A percentile compares a stretch with the other conserved stretches of the same genome.
Evolutionary conservation across 2,329 filamentous ascomycete species (phyloP).

Genomic region (Fusarium staphyleae): DNA sequence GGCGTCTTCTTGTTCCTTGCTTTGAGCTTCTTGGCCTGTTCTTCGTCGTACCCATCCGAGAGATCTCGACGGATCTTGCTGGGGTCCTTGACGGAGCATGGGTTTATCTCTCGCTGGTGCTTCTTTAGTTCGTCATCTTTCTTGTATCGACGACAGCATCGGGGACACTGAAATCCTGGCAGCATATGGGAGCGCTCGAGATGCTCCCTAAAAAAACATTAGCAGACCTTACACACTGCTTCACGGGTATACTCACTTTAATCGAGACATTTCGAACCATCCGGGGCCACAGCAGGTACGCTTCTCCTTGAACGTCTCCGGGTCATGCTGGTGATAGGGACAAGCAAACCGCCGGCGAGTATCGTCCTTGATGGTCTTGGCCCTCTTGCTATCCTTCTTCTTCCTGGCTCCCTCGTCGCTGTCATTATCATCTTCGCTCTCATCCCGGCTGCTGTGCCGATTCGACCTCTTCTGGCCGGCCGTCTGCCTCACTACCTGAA

Average conservation of each 20-base stretch:
- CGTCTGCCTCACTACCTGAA: constrained; percentile 16
- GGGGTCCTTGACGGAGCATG: constrained; percentile 32
- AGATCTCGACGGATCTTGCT: constrained; percentile 19
- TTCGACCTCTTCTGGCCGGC: constrained; percentile 34
- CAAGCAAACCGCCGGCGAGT: constrained; percentile 45
- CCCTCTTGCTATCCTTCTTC: constrained; percentile 47
- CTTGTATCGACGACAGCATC: constrained; percentile 30
- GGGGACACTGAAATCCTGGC: constrained; percentile 29
- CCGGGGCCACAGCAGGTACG: constrained; percentile 39
- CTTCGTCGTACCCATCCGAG: constrained; percentile 34
- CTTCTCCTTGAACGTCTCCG: constrained; percentile 32
- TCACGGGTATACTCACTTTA: constrained; percentile 34
- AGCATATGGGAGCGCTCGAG: constrained; percentile 34
- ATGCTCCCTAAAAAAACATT: constrained; percentile 31
- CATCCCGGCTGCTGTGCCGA: constrained; percentile 31
- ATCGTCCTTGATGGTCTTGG: constrained; percentile 46
- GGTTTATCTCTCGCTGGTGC: constrained; percentile 28
- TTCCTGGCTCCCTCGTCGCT: constrained; percentile 43
- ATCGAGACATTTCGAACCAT: constrained; percentile 31
- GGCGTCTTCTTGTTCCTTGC: constrained; percentile 7
- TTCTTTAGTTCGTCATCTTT: constrained; percentile 30
- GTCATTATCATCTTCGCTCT: constrained; percentile 40
- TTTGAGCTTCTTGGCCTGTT: constrained; percentile 34
- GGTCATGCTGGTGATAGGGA: constrained; percentile 48
- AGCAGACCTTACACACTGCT: background rate